phyloP scores from a whole-genome alignment of 1,284 basidiomycete species.

The Porogramme epimiltina region DNA sequence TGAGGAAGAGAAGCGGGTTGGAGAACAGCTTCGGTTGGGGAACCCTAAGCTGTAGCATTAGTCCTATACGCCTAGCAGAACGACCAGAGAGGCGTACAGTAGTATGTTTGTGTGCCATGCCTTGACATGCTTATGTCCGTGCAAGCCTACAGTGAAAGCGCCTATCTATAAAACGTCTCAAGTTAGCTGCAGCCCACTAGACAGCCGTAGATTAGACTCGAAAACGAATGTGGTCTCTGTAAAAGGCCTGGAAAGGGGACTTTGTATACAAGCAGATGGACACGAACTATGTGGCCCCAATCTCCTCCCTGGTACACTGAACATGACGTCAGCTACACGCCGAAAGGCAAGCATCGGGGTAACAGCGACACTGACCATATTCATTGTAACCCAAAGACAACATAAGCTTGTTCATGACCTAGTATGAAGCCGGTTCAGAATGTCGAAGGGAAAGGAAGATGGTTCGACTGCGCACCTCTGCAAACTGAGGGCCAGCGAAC shows the following conservation, averaged over 20 bases:
- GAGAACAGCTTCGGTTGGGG: background rate
- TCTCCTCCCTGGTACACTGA: constrained; percentile 1
- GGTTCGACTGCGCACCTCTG: constrained; percentile 23
- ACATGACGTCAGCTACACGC: background rate
- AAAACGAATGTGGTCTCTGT: no score
- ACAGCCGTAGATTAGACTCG: no score
- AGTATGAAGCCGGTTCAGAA: background rate
- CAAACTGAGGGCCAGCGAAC: constrained; percentile 32
- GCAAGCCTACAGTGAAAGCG: constrained; percentile 27
- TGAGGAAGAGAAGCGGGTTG: background rate
- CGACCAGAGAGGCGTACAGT: no score
- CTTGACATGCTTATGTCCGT: constrained; percentile 14
- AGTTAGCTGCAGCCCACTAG: background rate
- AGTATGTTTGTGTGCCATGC: constrained; percentile 24
- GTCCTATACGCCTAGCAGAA: no score
- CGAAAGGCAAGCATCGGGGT: background rate
- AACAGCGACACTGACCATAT: constrained; percentile 23
- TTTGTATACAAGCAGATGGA: no score
- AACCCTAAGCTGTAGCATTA: constrained; percentile 9
- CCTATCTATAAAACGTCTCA: constrained; percentile 43
- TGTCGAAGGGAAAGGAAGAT: background rate
- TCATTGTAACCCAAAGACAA: constrained; percentile 28
- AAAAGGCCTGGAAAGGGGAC: no score
- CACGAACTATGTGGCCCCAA: background rate
- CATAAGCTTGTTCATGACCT: constrained; percentile 35